Evolutionary conservation across 768 basidiomycete genomes (phyloP).

Genomic region (Psilocybe azurescens): DNA sequence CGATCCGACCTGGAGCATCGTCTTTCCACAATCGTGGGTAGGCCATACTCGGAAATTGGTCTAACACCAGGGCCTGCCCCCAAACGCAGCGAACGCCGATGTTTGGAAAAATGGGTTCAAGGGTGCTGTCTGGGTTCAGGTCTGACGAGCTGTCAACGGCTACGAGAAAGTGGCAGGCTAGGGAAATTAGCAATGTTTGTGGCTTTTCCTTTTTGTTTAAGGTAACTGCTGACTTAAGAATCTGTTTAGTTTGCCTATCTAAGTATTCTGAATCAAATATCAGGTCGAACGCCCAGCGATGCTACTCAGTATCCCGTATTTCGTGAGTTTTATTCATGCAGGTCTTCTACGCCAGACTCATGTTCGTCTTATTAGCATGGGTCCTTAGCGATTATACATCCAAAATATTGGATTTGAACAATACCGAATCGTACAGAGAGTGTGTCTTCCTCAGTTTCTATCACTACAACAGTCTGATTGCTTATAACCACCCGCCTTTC

Average conservation of each 20-base stretch:
- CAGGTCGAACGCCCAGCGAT: conserved; percentile 92
- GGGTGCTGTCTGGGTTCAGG: conserved; percentile 53
- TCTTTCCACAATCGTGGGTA: conserved; percentile 52
- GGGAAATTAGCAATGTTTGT: conserved; percentile 90
- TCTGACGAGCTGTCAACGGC: conserved; percentile 71
- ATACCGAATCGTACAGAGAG: conserved; percentile 74
- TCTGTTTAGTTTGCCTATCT: conserved; percentile 80
- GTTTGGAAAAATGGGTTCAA: conserved; percentile 57
- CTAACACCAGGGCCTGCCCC: conserved; percentile 47
- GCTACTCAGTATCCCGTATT: conserved; percentile 95
- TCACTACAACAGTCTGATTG: neutral
- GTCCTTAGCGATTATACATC: conserved; percentile 87
- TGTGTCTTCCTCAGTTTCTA: conserved; percentile 39
- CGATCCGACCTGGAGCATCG: conserved; percentile 64
- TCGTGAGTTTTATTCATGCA: conserved; percentile 50
- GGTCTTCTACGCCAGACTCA: neutral
- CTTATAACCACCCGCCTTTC: neutral
- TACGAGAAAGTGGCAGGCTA: conserved; percentile 83
- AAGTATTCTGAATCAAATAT: conserved; percentile 88
- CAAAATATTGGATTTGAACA: conserved; percentile 63
- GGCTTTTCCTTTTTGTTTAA: conserved; percentile 2
- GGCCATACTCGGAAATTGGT: conserved; percentile 42
- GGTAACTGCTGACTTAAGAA: neutral
- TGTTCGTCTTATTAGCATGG: conserved; percentile 65
- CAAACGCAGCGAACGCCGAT: conserved; percentile 58